Conservation (phyloP, 1,284 basidiomycete genomes). For the Meripilus lineatus region DNA sequence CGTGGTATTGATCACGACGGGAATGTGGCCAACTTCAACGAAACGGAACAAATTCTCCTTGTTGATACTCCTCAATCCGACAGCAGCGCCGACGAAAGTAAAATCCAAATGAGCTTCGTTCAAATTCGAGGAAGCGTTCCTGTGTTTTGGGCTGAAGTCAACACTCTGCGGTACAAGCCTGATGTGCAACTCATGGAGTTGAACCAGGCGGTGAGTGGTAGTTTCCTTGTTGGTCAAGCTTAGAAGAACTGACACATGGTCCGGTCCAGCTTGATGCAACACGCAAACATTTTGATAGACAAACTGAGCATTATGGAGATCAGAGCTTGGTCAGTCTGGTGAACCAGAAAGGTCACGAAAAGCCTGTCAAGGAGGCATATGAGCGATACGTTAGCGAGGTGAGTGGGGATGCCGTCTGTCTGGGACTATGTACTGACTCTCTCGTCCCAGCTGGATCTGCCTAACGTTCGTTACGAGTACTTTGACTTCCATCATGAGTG, state of each 20-base stretch:
- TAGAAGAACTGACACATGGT: slow-evolving; percentile 5
- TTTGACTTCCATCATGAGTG: slow-evolving; percentile 99
- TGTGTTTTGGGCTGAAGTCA: slow-evolving; percentile 96
- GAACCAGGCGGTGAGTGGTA: slow-evolving; percentile 64
- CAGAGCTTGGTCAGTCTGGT: slow-evolving; percentile 89
- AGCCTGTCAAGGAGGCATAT: slow-evolving; percentile 94
- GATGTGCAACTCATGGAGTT: slow-evolving; percentile 96
- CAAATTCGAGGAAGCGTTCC: slow-evolving; percentile 95
- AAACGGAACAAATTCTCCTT: slow-evolving; percentile 90
- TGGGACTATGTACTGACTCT: slow-evolving; percentile 8
- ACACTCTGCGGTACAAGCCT: slow-evolving; percentile 94
- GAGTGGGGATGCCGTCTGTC: slow-evolving; percentile 3
- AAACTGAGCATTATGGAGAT: slow-evolving; percentile 75
- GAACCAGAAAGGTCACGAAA: slow-evolving; percentile 94
- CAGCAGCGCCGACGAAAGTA: slow-evolving; percentile 46
- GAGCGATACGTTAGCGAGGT: slow-evolving; percentile 76
- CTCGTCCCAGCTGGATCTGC: slow-evolving; percentile 46
- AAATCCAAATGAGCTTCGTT: slow-evolving; percentile 75
- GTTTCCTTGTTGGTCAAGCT: slow-evolving; percentile 4
- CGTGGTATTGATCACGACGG: slow-evolving; percentile 87
- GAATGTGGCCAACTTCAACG: slow-evolving; percentile 89
- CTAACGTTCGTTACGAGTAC: slow-evolving; percentile 84
- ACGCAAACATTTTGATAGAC: slow-evolving; percentile 72
- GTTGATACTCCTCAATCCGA: slow-evolving; percentile 50
- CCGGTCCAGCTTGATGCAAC: slow-evolving; percentile 62